Percentiles rank a stretch among this genome's conserved stretches.
Conservation (phyloP, 805 yeast species). For the Schwanniomyces vanrijiae region DNA sequence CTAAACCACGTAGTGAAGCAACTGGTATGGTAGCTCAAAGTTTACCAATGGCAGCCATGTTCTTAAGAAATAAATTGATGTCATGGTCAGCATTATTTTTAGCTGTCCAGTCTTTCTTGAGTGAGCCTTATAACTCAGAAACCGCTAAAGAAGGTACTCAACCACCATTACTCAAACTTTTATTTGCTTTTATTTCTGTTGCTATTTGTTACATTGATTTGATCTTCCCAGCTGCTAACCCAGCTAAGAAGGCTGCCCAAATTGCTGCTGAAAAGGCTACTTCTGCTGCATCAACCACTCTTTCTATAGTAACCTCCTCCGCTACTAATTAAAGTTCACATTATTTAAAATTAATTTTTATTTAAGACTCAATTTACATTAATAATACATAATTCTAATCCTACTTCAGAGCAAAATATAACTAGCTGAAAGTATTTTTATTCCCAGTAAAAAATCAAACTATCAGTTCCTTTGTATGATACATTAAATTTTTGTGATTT, state of each 20-base stretch:
- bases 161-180: conserved; percentile 47
- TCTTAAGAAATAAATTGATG: conserved; percentile 56
- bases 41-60: conserved; percentile 70
- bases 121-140: conserved; percentile 38
- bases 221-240: conserved; percentile 43
- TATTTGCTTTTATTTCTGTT: conserved; percentile 48
- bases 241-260: conserved; percentile 25
- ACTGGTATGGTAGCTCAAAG: conserved; percentile 52
- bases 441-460: conserved; percentile 24
- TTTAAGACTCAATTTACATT: background rate
- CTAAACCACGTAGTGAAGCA: conserved; percentile 47
- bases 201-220: conserved; percentile 56
- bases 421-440: background rate
- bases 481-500: conserved; percentile 25
- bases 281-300: conserved; percentile 15
- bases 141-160: conserved; percentile 25
- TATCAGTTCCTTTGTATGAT: conserved; percentile 33
- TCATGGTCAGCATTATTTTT: conserved; percentile 58
- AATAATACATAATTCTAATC: background rate
- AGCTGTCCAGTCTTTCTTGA: conserved; percentile 48
- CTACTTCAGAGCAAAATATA: background rate
- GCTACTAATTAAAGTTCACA: background rate
- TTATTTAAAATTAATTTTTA: background rate
- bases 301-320: conserved; percentile 6
- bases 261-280: conserved; percentile 20